These are phyloP conservation scores for Zygotorulaspora sp. DNA, from an alignment of 805 yeast genomes.

Conservation along the genomic window DNA sequence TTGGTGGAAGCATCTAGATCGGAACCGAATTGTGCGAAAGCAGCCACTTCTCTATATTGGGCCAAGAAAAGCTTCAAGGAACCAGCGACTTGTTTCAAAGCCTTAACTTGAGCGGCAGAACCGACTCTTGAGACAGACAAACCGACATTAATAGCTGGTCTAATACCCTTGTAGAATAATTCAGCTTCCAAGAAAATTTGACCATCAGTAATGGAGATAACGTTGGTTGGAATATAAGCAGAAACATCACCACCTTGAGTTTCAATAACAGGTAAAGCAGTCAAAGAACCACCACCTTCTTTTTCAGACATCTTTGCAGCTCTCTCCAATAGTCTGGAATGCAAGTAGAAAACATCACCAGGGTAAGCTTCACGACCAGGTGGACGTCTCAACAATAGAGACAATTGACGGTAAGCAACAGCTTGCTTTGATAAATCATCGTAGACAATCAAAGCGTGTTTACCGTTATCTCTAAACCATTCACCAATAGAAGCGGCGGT, in stretches of 20 bases:
- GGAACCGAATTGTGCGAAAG: constrained; percentile 99
- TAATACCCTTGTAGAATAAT: constrained; percentile 99
- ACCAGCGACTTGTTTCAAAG: constrained; percentile 99
- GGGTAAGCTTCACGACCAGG: constrained; percentile 97
- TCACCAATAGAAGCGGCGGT: constrained; percentile 99
- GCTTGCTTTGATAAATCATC: constrained; percentile 99
- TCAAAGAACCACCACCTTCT: constrained; percentile 89
- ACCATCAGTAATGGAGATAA: constrained; percentile 95
- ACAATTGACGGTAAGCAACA: constrained; percentile 99
- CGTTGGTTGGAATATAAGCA: constrained; percentile 96
- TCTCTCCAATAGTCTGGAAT: constrained; percentile 92
- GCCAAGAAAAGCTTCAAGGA: constrained; percentile 99
- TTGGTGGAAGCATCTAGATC: constrained; percentile 99
- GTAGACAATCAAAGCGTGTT: constrained; percentile 92
- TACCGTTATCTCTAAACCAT: constrained; percentile 99
- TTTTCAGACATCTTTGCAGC: constrained; percentile 94
- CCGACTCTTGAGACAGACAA: constrained; percentile 99
- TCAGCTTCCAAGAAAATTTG: constrained; percentile 99
- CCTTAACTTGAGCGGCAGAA: constrained; percentile 99
- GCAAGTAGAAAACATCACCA: constrained; percentile 94
- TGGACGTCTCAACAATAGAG: constrained; percentile 94
- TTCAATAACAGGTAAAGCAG: constrained; percentile 95
- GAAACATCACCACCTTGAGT: constrained; percentile 99
- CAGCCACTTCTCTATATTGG: constrained; percentile 99
- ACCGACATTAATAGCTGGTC: constrained; percentile 99